Base-by-base conservation (phyloP, 1,284 basidiomycete genomes). In the Ganoderma sinense region DNA sequence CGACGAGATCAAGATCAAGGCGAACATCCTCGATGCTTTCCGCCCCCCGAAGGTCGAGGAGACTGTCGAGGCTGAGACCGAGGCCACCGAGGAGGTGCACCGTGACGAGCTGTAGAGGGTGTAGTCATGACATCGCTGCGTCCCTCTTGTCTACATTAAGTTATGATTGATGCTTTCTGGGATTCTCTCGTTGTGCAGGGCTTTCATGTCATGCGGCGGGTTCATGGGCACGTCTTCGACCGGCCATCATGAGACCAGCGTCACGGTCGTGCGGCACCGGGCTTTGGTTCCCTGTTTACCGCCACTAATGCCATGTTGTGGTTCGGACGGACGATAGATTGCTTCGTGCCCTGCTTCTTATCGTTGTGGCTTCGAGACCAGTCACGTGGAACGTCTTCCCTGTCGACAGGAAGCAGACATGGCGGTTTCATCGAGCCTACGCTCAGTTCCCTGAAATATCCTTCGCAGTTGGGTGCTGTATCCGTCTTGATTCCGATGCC, bases 1-100 rank as follows among this genome's bases (percentile, higher is more conserved):
- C 58, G 97, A 99, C 80, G 96, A 99, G 84, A 91, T 99, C 77
- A 94, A 96, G 83, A 89, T 94, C 81, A 97, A 97, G 86, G 87
- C 88, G 64, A 99, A 99, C 84, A 89, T 98, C 74, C 89, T 98
- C 66, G 81, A 84, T 11, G 89, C 94, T 0, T 97, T 98, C 78
- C 64, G 71, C 29, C 83, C 82, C 64, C 82, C 88, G 74, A 88
- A 88, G 78, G 81, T 79, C 43, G 83, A 83, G 72, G 84, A 85
- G 73, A 65, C 48, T 51, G 53, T 58, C 20, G 77, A 83, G 72
- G 84, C 85, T 26, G 48, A 13, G 23, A 26, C 48, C 4, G 48
- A 51, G 48, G 23, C 48, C n/a, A 3, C 48, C 10, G 48, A 23
- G 73, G 75, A 84, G 78, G 16, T 39, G 7, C n/a, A 26, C 4